Conservation (phyloP, 306 rosid genomes). For the Cucurbita pepo region DNA sequence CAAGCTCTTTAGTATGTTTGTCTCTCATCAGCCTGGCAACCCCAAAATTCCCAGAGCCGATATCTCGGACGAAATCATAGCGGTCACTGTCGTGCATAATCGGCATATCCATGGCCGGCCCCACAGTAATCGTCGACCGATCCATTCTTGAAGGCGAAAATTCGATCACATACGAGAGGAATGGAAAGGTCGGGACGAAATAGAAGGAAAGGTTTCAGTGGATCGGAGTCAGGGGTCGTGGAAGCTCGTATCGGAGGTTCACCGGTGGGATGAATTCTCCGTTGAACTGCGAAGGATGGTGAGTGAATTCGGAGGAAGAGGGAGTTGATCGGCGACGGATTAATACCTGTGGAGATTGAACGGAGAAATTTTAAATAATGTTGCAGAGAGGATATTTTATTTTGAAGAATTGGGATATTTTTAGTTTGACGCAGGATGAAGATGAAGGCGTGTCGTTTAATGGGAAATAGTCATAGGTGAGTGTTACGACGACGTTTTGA, state of each 20-base stretch:
- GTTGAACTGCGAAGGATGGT: not conserved
- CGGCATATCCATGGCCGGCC: constrained; percentile 71
- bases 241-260: too few relatives aligned
- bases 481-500: constrained; percentile 15
- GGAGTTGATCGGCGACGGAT: constrained; percentile 12
- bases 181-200: not conserved
- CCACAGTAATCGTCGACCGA: constrained; percentile 51
- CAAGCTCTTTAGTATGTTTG: constrained; percentile 65
- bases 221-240: not conserved
- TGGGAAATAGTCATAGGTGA: not conserved
- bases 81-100: constrained; percentile 89
- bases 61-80: constrained; percentile 68
- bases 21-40: constrained; percentile 85
- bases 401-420: not conserved
- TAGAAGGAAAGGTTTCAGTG: not conserved
- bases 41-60: constrained; percentile 87
- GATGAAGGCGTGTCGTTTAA: constrained; percentile 16
- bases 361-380: not conserved
- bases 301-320: not conserved
- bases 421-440: not conserved
- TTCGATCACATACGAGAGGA: constrained; percentile 23
- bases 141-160: constrained; percentile 30
- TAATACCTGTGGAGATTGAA: not conserved
- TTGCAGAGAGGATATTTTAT: not conserved
- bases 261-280: not conserved